These are phyloP conservation scores for Fusarium acutatum DNA, from an alignment of 2,329 filamentous ascomycete genomes.

Conservation along the genomic window DNA sequence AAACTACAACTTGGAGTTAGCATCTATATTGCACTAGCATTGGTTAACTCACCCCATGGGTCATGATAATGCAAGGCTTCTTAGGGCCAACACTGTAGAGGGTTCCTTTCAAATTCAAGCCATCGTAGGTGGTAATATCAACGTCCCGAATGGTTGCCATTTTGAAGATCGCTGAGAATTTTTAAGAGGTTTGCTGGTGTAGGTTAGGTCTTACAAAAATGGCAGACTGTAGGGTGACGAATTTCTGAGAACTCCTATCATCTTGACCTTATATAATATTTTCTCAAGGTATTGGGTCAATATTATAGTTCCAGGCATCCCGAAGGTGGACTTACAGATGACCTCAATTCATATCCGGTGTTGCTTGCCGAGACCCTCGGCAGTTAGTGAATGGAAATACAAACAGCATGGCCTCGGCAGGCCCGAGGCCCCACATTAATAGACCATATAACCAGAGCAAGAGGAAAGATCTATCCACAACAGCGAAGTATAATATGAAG, in stretches of 20 bases:
- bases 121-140: background rate
- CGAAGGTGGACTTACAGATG: background rate
- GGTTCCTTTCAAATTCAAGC: background rate
- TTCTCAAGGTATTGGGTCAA: fast-evolving
- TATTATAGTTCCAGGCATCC: too few relatives aligned
- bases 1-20: background rate
- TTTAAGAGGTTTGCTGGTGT: fast-evolving
- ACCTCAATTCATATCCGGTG: fast-evolving
- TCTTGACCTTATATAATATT: background rate
- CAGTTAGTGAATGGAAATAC: fast-evolving
- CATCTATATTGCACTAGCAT: fast-evolving
- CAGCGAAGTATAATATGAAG: background rate
- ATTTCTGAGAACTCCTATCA: fast-evolving
- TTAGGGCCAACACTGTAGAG: background rate
- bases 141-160: background rate
- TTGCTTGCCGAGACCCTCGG: background rate
- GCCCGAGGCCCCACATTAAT: background rate
- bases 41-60: background rate
- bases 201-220: fast-evolving
- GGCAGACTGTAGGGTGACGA: fast-evolving
- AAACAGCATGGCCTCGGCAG: background rate
- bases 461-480: background rate
- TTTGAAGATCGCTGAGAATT: fast-evolving
- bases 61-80: background rate
- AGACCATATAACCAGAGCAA: background rate